phyloP scores from a whole-genome alignment of 2,329 filamentous ascomycete genomes.

The Exophiala oligosperma region DNA sequence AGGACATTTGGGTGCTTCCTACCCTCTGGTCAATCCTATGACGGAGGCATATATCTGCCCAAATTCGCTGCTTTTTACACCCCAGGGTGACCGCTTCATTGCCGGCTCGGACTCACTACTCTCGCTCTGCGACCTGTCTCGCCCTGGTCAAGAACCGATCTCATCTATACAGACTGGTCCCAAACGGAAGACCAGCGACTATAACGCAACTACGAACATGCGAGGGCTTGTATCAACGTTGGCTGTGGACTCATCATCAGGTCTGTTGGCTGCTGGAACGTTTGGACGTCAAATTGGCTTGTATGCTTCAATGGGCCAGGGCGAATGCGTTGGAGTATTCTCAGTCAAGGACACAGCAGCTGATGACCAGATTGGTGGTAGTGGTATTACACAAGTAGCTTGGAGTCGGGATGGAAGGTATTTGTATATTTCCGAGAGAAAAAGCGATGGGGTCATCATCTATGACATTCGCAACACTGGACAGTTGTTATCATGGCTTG shows the following conservation, averaged over 20 bases:
- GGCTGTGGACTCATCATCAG: slow-evolving; percentile 41
- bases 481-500: slow-evolving; percentile 52
- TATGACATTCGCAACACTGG: slow-evolving; percentile 61
- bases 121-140: slow-evolving; percentile 56
- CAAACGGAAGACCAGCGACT: slow-evolving; percentile 16
- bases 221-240: slow-evolving; percentile 58
- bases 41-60: slow-evolving; percentile 60
- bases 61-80: slow-evolving; percentile 55
- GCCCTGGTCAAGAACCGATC: slow-evolving; percentile 49
- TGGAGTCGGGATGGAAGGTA: slow-evolving; percentile 62
- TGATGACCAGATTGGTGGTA: slow-evolving; percentile 45
- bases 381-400: slow-evolving; percentile 55
- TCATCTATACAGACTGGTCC: slow-evolving; percentile 49
- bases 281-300: slow-evolving; percentile 57
- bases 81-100: slow-evolving; percentile 53
- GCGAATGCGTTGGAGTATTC: slow-evolving; percentile 54
- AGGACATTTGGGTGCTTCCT: slow-evolving; percentile 50
- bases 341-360: slow-evolving; percentile 43
- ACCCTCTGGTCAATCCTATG: slow-evolving; percentile 54
- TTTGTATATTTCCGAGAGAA: slow-evolving; percentile 59
- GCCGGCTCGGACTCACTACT: slow-evolving; percentile 57
- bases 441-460: slow-evolving; percentile 55
- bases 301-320: slow-evolving; percentile 52
- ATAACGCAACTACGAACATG: slow-evolving; percentile 40
- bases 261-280: slow-evolving; percentile 59